These are phyloP conservation scores for Perkinsela sp. DNA, from an alignment of 208 protist species.

Conservation along the genomic window DNA sequence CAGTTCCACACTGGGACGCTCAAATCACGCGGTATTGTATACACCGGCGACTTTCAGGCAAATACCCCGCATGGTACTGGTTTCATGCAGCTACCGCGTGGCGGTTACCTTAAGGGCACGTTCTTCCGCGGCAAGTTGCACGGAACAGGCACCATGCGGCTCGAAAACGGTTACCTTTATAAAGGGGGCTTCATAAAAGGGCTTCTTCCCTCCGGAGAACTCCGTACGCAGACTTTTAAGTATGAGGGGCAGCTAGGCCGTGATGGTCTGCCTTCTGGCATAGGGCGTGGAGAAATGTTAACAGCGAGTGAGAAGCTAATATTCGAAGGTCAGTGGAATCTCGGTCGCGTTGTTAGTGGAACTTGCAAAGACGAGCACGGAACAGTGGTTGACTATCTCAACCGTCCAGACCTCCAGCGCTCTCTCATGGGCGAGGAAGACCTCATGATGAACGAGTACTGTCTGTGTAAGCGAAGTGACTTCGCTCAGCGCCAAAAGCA, in stretches of 20 bases:
- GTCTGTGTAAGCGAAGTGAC: slow-evolving; percentile 30
- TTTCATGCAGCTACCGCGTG: slow-evolving; percentile 26
- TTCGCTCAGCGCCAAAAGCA: slow-evolving; percentile 21
- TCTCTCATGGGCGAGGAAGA: slow-evolving; percentile 25
- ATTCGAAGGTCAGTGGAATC: slow-evolving; percentile 55
- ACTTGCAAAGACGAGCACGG: slow-evolving; percentile 51
- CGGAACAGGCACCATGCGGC: slow-evolving; percentile 41
- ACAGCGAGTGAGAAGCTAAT: slow-evolving; percentile 37
- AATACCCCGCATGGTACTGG: slow-evolving; percentile 57
- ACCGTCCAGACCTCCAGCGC: slow-evolving; percentile 36
- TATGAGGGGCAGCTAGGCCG: slow-evolving; percentile 66
- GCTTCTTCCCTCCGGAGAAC: slow-evolving; percentile 25
- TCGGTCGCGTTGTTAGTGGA: slow-evolving; percentile 39
- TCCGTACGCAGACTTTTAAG: slow-evolving; percentile 57
- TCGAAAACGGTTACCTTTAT: slow-evolving; percentile 60
- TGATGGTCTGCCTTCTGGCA: slow-evolving; percentile 45
- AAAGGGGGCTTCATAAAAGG: slow-evolving; percentile 55
- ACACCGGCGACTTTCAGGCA: slow-evolving; percentile 36
- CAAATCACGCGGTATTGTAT: slow-evolving; percentile 39
- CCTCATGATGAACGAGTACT: slow-evolving; percentile 47
- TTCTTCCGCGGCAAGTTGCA: slow-evolving; percentile 58
- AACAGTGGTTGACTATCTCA: slow-evolving; percentile 46
- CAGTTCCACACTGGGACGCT: slow-evolving; percentile 38
- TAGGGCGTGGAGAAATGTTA: slow-evolving; percentile 49
- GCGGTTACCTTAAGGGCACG: slow-evolving; percentile 43